A percentile compares a stretch with the other conserved stretches of the same genome.
These are phyloP conservation scores for Eucalyptus fibrosa DNA, from an alignment of 345 rosid genomes.

Conservation along the genomic window DNA sequence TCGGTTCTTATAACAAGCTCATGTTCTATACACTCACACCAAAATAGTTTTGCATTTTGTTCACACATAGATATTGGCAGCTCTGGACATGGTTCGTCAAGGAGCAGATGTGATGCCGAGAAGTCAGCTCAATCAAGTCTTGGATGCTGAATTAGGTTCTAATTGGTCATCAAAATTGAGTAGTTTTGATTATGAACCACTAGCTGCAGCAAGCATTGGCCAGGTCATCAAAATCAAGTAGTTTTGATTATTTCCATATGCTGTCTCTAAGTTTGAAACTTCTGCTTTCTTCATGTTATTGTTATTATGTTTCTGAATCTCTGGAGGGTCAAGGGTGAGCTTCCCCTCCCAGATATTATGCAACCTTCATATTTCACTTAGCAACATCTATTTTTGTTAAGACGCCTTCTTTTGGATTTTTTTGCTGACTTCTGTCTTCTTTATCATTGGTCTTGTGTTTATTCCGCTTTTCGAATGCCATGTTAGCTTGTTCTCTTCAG, in stretches of 20 bases:
- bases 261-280: not conserved
- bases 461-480: not conserved
- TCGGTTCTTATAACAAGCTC: not conserved
- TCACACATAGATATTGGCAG: constrained; percentile 66
- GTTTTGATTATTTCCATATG: not conserved
- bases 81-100: constrained; percentile 95
- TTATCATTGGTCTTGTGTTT: not conserved
- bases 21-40: not conserved
- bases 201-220: constrained; percentile 98
- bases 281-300: not conserved
- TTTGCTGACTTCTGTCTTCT: not conserved
- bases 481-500: not conserved
- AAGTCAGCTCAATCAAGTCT: constrained; percentile 80
- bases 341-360: not conserved
- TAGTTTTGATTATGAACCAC: constrained; percentile 92
- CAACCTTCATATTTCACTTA: not conserved
- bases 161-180: constrained; percentile 69
- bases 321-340: not conserved
- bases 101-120: constrained; percentile 99
- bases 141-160: constrained; percentile 76
- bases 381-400: not conserved
- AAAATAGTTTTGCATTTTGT: not conserved
- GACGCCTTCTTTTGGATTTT: not conserved
- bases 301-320: not conserved
- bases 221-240: constrained; percentile 37